These are phyloP conservation scores for Trichoderma sp. DNA, from an alignment of 2,329 filamentous ascomycete genomes.

Conservation along the genomic window DNA sequence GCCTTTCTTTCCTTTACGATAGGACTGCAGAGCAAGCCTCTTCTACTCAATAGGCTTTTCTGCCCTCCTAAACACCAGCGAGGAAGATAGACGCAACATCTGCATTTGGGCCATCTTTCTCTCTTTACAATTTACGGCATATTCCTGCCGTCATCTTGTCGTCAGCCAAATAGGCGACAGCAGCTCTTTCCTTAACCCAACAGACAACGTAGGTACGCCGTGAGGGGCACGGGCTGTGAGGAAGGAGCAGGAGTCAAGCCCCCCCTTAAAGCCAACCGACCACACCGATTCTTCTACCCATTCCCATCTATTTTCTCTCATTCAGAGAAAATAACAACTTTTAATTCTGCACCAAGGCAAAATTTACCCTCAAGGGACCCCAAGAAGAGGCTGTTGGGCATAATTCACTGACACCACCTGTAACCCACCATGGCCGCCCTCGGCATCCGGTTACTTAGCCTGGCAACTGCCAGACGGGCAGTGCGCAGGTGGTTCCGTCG, in stretches of 20 bases:
- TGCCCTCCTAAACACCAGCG: neutral
- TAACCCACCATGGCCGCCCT: slow-evolving; percentile 21
- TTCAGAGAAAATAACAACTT: neutral
- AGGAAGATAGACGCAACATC: neutral
- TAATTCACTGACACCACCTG: neutral
- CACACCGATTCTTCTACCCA: neutral
- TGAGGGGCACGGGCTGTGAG: neutral
- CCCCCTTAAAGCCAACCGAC: neutral
- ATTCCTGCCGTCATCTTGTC: neutral
- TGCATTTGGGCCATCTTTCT: neutral
- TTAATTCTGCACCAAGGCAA: neutral
- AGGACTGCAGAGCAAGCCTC: neutral
- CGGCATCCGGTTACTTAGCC: slow-evolving; percentile 31
- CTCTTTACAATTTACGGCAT: neutral
- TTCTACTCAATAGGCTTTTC: neutral
- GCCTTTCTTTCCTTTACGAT: neutral
- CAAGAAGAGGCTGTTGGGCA: neutral
- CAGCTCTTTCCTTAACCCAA: neutral
- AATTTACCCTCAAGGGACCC: neutral
- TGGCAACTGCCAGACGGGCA: slow-evolving; percentile 33
- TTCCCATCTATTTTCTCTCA: neutral
- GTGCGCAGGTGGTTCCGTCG: slow-evolving; percentile 35
- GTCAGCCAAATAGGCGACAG: too few relatives aligned
- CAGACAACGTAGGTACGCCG: neutral
- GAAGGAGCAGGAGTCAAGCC: neutral